Evolutionary conservation across 495 filamentous ascomycete species (phyloP).

Genomic region (Achaetomiella virescens): DNA sequence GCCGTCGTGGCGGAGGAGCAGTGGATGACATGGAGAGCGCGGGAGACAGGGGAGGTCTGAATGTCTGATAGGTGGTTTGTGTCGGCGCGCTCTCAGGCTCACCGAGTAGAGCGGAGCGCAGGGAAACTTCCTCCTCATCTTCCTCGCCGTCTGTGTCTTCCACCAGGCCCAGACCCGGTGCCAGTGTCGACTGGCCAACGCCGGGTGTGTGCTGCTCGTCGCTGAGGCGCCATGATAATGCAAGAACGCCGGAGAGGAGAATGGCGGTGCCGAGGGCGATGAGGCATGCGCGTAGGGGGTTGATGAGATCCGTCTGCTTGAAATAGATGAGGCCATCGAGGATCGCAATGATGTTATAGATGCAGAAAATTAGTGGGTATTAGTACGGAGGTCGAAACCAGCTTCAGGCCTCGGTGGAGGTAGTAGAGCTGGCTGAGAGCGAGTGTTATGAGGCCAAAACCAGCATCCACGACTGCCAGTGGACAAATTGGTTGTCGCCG

Average conservation of each 20-base stretch:
- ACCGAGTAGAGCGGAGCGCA: slow-evolving; percentile 34
- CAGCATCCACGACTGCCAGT: slow-evolving; percentile 96
- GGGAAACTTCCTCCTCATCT: slow-evolving; percentile 36
- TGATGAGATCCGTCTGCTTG: slow-evolving; percentile 73
- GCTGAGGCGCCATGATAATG: slow-evolving; percentile 88
- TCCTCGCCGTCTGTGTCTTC: slow-evolving; percentile 58
- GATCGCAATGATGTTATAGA: slow-evolving; percentile 99
- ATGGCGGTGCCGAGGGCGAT: slow-evolving; percentile 85
- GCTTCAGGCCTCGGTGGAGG: slow-evolving; percentile 84
- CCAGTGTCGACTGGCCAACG: slow-evolving; percentile 54
- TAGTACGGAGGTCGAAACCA: slow-evolving; percentile 93
- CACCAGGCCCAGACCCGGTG: slow-evolving; percentile 64
- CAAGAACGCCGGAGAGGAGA: slow-evolving; percentile 80
- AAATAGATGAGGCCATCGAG: slow-evolving; percentile 97
- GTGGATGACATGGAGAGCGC: not conserved
- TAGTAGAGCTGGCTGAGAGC: slow-evolving; percentile 93
- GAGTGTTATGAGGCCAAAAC: slow-evolving; percentile 73
- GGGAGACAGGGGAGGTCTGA: slow-evolving; percentile 24
- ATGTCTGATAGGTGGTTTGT: slow-evolving; percentile 39
- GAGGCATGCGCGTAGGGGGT: slow-evolving; percentile 67
- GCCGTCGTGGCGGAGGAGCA: slow-evolving; percentile 12
- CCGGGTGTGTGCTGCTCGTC: slow-evolving; percentile 57
- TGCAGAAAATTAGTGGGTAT: slow-evolving; percentile 97
- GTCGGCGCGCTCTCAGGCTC: slow-evolving; percentile 33
- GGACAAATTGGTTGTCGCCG: slow-evolving; percentile 88